Percentiles rank a stretch among this genome's conserved stretches.
These are phyloP conservation scores for Ceratobasidium sp. DNA, from an alignment of 1,284 basidiomycete genomes.

Conservation along the genomic window DNA sequence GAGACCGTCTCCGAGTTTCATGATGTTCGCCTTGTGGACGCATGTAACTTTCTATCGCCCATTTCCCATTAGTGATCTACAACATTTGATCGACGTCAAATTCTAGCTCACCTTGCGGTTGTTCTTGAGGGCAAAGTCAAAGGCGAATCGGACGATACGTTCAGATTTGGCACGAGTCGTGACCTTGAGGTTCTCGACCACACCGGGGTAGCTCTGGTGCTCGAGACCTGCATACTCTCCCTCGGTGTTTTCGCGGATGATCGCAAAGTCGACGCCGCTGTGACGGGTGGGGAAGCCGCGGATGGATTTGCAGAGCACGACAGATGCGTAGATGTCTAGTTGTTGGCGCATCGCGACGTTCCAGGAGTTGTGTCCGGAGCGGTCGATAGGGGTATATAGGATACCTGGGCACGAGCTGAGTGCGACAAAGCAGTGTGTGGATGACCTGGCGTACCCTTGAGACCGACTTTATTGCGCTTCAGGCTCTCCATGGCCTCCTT, in stretches of 20 bases:
- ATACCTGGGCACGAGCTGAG: constrained; percentile 71
- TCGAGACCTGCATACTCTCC: constrained; percentile 99
- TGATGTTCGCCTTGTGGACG: constrained; percentile 99
- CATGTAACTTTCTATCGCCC: constrained; percentile 92
- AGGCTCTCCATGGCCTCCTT: constrained; percentile 97
- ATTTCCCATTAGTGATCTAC: constrained; percentile 22
- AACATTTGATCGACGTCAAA: background rate
- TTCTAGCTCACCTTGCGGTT: constrained; percentile 60
- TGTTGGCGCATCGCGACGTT: constrained; percentile 99
- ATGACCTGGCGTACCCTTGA: constrained; percentile 81
- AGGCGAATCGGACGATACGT: constrained; percentile 96
- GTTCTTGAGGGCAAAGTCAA: constrained; percentile 99
- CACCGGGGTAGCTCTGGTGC: constrained; percentile 98
- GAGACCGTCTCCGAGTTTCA: constrained; percentile 99
- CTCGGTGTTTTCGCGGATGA: constrained; percentile 99
- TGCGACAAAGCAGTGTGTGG: background rate
- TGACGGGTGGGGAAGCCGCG: constrained; percentile 98
- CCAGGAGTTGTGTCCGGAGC: constrained; percentile 98
- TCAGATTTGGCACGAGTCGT: constrained; percentile 96
- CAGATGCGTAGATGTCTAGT: constrained; percentile 98
- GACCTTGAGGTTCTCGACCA: constrained; percentile 98
- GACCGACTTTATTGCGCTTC: constrained; percentile 96
- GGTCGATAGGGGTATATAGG: constrained; percentile 97
- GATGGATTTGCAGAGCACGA: constrained; percentile 97
- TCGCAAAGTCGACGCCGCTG: constrained; percentile 96